These are phyloP conservation scores for Fistulina hepatica DNA, from an alignment of 1,284 basidiomycete genomes.

Conservation along the genomic window DNA sequence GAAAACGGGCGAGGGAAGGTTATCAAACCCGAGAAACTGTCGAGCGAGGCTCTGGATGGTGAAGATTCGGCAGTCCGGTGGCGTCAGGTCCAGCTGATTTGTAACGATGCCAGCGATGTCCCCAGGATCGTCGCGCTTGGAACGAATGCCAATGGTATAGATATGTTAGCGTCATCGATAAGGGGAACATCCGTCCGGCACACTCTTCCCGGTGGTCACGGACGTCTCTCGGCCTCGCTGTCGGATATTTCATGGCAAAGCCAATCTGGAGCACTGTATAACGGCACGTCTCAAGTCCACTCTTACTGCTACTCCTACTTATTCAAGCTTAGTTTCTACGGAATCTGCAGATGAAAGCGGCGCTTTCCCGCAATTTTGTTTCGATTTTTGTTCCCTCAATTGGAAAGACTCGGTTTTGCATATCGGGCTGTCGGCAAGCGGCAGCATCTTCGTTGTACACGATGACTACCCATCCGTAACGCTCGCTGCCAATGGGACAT, in stretches of 20 bases:
- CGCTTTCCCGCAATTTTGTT: constrained; percentile 51
- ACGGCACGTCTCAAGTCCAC: constrained; percentile 32
- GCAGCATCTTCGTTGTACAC: constrained; percentile 47
- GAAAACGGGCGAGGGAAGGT: constrained; percentile 52
- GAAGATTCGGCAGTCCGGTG: constrained; percentile 15
- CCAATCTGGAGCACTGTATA: constrained; percentile 37
- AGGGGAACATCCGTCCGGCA: background rate
- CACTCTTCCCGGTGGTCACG: background rate
- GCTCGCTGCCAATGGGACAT: constrained; percentile 60
- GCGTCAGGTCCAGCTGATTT: constrained; percentile 29
- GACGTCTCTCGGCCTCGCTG: constrained; percentile 14
- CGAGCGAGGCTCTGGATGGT: constrained; percentile 28
- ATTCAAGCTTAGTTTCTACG: constrained; percentile 10
- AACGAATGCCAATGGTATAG: constrained; percentile 7
- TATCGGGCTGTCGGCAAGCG: constrained; percentile 57
- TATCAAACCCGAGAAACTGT: constrained; percentile 46
- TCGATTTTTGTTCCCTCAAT: constrained; percentile 26
- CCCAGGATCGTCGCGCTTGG: constrained; percentile 14
- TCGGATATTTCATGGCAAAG: constrained; percentile 35
- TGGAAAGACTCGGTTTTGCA: constrained; percentile 29
- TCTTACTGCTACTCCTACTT: constrained; percentile 1
- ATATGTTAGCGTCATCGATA: constrained; percentile 12
- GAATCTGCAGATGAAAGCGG: constrained; percentile 15
- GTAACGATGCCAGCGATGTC: constrained; percentile 9
- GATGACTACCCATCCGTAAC: constrained; percentile 17